Percentiles rank a stretch among this genome's conserved stretches.
Evolutionary conservation across 2,329 filamentous ascomycete species (phyloP).

Genomic region (Beauveria pseudobassiana): DNA sequence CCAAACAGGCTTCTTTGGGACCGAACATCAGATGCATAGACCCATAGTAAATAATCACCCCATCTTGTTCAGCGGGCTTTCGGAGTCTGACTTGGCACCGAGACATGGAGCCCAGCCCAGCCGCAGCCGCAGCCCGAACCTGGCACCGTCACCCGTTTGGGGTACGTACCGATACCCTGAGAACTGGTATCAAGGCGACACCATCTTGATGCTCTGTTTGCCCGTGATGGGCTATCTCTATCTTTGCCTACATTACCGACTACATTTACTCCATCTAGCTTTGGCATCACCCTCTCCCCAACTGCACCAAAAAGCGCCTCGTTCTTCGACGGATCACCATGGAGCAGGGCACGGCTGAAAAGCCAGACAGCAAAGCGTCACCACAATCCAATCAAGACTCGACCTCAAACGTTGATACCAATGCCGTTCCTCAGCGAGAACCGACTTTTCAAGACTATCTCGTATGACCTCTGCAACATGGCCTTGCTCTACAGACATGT

Average conservation of each 20-base stretch:
- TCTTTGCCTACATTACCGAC: not conserved
- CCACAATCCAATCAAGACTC: not conserved
- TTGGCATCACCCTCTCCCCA: too few relatives aligned
- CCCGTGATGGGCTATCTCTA: too few relatives aligned
- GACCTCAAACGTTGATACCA: not conserved
- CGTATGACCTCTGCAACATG: slow-evolving; percentile 1
- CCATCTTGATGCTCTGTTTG: slow-evolving; percentile 47
- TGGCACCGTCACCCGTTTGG: too few relatives aligned
- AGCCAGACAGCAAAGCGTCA: not conserved
- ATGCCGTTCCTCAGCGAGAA: slow-evolving; percentile 30
- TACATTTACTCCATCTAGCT: too few relatives aligned
- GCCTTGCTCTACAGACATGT: not conserved
- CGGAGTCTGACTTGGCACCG: not conserved
- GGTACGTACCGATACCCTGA: too few relatives aligned
- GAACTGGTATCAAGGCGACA: slow-evolving; percentile 28
- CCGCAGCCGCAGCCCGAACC: slow-evolving; percentile 57
- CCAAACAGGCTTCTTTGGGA: too few relatives aligned
- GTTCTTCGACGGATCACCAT: not conserved
- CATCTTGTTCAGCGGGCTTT: not conserved
- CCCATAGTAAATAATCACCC: too few relatives aligned
- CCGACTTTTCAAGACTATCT: slow-evolving; percentile 35
- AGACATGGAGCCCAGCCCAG: slow-evolving; percentile 70
- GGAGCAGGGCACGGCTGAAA: not conserved
- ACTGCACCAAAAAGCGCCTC: too few relatives aligned
- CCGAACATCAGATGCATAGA: too few relatives aligned